phyloP scores from a whole-genome alignment of 768 basidiomycete species.

The Mycena indigotica region DNA sequence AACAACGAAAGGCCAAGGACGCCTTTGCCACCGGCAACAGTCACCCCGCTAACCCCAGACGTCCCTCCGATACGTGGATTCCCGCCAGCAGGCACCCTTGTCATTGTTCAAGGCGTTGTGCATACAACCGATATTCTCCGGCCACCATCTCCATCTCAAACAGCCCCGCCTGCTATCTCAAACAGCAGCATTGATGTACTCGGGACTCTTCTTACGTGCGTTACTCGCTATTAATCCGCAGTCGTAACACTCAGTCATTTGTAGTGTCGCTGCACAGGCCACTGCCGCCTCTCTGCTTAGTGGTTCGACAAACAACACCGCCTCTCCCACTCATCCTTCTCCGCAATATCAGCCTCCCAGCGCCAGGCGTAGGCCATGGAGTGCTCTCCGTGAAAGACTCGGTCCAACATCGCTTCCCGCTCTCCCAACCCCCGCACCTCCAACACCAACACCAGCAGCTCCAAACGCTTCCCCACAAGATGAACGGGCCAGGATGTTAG shows the following conservation, averaged over 20 bases:
- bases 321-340: constrained; percentile 13
- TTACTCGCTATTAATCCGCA: constrained; percentile 4
- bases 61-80: constrained; percentile 33
- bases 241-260: constrained; percentile 5
- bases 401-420: constrained; percentile 46
- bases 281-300: constrained; percentile 84
- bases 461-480: too few species aligned
- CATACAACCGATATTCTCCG: constrained; percentile 70
- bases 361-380: constrained; percentile 44
- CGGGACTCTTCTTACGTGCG: constrained; percentile 79
- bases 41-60: not conserved
- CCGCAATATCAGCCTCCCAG: not conserved
- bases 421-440: constrained; percentile 21
- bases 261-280: constrained; percentile 87
- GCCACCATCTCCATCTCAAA: constrained; percentile 15
- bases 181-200: constrained; percentile 81
- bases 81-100: constrained; percentile 75
- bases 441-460: constrained; percentile 23
- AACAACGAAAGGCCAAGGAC: not conserved
- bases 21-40: not conserved
- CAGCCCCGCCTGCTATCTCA: constrained; percentile 53
- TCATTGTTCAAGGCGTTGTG: constrained; percentile 82
- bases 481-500: constrained; percentile 70
- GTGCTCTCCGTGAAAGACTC: constrained; percentile 66
- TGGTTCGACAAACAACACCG: constrained; percentile 52